Evolutionary conservation across 2,329 filamentous ascomycete genomes (phyloP), one percentile per base, ranked within the genome.

Genomic region (Talaromyces sp.): DNA sequence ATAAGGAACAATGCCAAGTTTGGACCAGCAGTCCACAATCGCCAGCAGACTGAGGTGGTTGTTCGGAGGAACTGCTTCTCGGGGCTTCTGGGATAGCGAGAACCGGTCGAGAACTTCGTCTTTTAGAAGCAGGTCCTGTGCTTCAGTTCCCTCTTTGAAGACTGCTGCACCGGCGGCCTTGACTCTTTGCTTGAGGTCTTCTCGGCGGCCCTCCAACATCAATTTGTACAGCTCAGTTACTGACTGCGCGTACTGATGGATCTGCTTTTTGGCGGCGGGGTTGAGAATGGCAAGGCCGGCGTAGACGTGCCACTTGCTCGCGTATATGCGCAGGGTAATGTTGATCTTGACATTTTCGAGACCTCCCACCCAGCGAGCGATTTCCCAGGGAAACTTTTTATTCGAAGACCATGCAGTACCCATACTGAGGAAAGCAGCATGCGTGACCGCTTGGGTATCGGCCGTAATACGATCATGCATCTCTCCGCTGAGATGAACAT

Each of bases 281-380:
- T 99, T 99, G 62, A 99, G 85, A 72, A 99, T 99, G 10, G 96
- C 95, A 8, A 99, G 88, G 0, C 95, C 95, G 23, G 95, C 95
- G 76, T 99, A 99, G 62, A 99, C 95, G 80, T 99, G 96, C 96
- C 96, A 99, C 77, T 98, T 99, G 77, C 97, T 96, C 63, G 89
- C 89, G 80, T 98, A 99, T 79, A 99, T 98, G 69, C 95, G 92
- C 67, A 99, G 82, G 68, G 92, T 98, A 68, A 98, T 88, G 79
- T 99, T 99, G 81, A 98, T 96, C 80, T 99, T 99, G 70, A 98
- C 94, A 75, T 99, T 99, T 77, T 99, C 95, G 70, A 99, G 96
- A 58, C 95, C 96, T 62, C 95, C 95, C 4, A 97, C 87, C 76
- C 98, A 99, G 65, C 95, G 92, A n/a, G 88, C 87, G 54, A 94